Conservation (phyloP, 345 rosid species). For the Microcos paniculata region DNA sequence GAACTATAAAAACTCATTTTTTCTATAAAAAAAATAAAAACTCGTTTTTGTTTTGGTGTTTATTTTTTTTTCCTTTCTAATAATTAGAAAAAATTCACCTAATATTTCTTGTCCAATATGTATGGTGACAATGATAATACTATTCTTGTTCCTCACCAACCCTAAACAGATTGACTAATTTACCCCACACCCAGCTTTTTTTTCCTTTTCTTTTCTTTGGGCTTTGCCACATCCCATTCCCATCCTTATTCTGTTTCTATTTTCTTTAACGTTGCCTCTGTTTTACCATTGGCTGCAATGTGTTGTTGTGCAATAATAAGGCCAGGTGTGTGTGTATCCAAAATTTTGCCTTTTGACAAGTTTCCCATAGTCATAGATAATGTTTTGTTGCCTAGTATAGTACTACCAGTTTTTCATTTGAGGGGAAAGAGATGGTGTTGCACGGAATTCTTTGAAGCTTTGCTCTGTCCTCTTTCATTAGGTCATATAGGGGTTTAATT, state of each 20-base stretch:
- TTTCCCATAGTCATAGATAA: too few species aligned
- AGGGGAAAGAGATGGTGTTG: neutral
- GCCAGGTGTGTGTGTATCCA: neutral
- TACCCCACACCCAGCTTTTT: conserved; percentile 2
- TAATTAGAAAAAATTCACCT: neutral
- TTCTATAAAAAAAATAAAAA: too few species aligned
- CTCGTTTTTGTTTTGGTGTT: neutral
- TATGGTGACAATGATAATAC: conserved; percentile 1
- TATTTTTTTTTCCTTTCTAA: too few species aligned
- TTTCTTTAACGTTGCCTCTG: neutral
- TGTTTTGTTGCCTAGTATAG: too few species aligned
- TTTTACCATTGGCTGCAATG: neutral
- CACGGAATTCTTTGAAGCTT: neutral
- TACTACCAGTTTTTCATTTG: too few species aligned
- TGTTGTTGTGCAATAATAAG: neutral
- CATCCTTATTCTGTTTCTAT: neutral
- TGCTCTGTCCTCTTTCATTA: neutral
- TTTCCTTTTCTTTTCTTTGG: too few species aligned
- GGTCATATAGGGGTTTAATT: neutral
- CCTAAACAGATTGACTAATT: conserved; percentile 1
- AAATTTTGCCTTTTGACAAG: neutral
- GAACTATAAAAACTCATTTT: neutral
- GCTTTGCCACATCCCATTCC: too few species aligned
- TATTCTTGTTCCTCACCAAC: conserved; percentile 17
- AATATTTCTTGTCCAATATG: neutral